phyloP scores from a whole-genome alignment of 2,329 filamentous ascomycete species.

The Leptosphaerulina australis region DNA sequence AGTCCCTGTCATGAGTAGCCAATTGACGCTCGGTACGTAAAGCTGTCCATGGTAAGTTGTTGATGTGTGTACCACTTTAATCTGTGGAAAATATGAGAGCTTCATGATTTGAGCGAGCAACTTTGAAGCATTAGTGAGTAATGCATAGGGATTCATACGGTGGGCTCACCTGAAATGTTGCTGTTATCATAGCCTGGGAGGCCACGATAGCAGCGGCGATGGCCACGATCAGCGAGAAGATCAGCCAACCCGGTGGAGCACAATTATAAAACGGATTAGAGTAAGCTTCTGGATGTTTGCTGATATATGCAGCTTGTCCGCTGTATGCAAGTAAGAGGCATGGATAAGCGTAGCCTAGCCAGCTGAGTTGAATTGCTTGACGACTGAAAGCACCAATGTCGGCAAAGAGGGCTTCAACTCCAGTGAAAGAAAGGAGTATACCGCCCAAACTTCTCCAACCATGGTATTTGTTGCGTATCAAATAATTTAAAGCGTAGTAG shows the following conservation, averaged over 20 bases:
- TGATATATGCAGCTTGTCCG: slow-evolving; percentile 77
- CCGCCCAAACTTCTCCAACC: slow-evolving; percentile 73
- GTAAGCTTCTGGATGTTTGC: slow-evolving; percentile 63
- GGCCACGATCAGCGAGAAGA: slow-evolving; percentile 70
- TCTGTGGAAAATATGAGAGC: slow-evolving; percentile 74
- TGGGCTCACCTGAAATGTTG: slow-evolving; percentile 66
- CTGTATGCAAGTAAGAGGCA: slow-evolving; percentile 70
- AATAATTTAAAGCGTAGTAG: slow-evolving; percentile 65
- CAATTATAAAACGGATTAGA: slow-evolving; percentile 77
- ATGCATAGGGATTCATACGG: neutral
- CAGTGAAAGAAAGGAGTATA: slow-evolving; percentile 75
- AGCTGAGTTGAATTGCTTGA: slow-evolving; percentile 71
- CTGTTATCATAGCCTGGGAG: slow-evolving; percentile 79
- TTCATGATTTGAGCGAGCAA: slow-evolving; percentile 75
- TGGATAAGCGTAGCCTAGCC: slow-evolving; percentile 71
- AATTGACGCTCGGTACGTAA: slow-evolving; percentile 77
- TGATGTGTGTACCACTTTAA: slow-evolving; percentile 74
- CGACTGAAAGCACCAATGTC: slow-evolving; percentile 77
- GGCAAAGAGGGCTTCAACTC: slow-evolving; percentile 77
- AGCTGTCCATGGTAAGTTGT: slow-evolving; percentile 74
- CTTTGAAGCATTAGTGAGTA: slow-evolving; percentile 42
- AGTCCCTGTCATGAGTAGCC: slow-evolving; percentile 76
- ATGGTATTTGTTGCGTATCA: slow-evolving; percentile 63
- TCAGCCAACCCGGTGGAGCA: slow-evolving; percentile 70
- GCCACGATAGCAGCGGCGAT: slow-evolving; percentile 75